Conservation (phyloP, 140 eudicot species). For the Erigeron philadelphicus region DNA sequence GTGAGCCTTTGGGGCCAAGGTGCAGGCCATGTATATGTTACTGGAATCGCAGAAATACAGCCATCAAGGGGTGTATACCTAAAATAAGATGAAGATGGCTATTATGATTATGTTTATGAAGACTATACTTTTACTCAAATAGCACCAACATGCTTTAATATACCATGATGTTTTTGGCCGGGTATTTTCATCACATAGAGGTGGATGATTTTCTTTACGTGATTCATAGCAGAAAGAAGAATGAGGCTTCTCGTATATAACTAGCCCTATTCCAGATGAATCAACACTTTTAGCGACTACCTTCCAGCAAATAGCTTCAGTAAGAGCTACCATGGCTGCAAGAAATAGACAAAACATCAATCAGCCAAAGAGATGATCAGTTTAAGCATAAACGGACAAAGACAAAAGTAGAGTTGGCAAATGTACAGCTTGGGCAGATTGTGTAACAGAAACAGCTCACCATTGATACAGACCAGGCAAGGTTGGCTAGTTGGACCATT, state of each 20-base stretch:
- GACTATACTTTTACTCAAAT: background rate
- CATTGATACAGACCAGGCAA: too few relatives aligned
- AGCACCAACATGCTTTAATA: background rate
- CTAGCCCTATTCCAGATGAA: constrained; percentile 66
- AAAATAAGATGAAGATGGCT: constrained; percentile 4
- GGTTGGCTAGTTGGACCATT: too few relatives aligned
- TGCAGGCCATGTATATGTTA: constrained; percentile 55
- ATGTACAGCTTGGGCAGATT: background rate
- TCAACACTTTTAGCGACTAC: constrained; percentile 64
- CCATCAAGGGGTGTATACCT: constrained; percentile 82
- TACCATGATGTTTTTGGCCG: constrained; percentile 73
- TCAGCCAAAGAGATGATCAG: background rate
- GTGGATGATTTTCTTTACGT: constrained; percentile 61
- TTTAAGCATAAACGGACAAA: background rate
- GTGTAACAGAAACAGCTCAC: background rate
- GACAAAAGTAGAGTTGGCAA: background rate
- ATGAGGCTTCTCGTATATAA: constrained; percentile 82
- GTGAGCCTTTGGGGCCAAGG: constrained; percentile 85
- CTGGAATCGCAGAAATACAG: constrained; percentile 58
- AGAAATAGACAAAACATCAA: constrained; percentile 14
- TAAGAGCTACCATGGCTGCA: constrained; percentile 86
- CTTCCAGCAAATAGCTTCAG: constrained; percentile 87
- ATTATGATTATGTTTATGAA: constrained; percentile 17
- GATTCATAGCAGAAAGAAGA: constrained; percentile 68
- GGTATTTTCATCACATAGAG: constrained; percentile 47